phyloP scores from a whole-genome alignment of 129 eudicot species.

The Artemisia argyi region DNA sequence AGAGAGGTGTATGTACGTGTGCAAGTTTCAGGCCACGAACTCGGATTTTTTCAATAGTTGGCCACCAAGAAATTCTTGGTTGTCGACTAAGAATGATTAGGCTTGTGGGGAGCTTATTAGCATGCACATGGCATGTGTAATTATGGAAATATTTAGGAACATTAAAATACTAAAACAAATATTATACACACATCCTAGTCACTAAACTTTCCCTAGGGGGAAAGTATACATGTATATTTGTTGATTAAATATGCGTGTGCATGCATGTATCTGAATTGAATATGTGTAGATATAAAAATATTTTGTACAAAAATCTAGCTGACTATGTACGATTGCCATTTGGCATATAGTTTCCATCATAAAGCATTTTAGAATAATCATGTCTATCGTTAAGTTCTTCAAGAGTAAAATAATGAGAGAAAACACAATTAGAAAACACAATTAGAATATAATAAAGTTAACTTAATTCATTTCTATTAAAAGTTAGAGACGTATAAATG shows the following conservation, averaged over 20 bases:
- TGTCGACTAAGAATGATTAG: conserved; percentile 23
- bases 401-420: too few species aligned
- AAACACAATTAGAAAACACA: too few species aligned
- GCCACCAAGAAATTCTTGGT: conserved; percentile 27
- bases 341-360: not conserved
- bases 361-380: too few species aligned
- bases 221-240: conserved; percentile 20
- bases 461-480: too few species aligned
- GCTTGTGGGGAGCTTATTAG: conserved; percentile 33
- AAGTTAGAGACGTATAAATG: too few species aligned
- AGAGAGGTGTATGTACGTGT: not conserved
- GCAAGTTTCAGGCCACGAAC: conserved; percentile 16
- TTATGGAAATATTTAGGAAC: conserved; percentile 28
- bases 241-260: conserved; percentile 9
- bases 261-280: not conserved
- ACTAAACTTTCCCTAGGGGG: conserved; percentile 40
- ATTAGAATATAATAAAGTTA: too few species aligned
- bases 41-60: conserved; percentile 18
- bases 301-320: not conserved
- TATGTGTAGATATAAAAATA: not conserved
- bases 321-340: not conserved
- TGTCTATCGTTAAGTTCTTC: too few species aligned
- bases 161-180: conserved; percentile 19
- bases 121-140: conserved; percentile 26
- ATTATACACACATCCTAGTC: conserved; percentile 22